Percentiles rank a stretch among this genome's conserved stretches.
Conservation (phyloP, 2,329 filamentous ascomycete species). For the Cladosporium phlei region DNA sequence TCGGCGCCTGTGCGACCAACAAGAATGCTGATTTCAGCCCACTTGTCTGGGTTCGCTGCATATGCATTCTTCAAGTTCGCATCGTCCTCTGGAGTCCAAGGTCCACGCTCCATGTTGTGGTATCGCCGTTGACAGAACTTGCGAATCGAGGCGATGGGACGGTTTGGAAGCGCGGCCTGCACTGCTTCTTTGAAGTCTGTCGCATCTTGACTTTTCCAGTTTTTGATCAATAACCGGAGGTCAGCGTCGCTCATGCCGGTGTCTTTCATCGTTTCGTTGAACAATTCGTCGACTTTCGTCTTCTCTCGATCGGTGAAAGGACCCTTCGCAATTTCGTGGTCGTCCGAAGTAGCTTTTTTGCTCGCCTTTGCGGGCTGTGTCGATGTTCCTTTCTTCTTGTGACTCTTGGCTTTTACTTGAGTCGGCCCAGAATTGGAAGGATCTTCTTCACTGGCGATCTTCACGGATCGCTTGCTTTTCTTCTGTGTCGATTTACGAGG, state of each 20-base stretch:
- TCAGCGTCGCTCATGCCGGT: slow-evolving; percentile 18
- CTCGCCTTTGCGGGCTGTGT: too few relatives aligned
- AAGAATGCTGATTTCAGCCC: slow-evolving; percentile 57
- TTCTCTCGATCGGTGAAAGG: slow-evolving; percentile 22
- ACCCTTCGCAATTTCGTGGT: slow-evolving; percentile 3
- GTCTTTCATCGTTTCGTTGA: slow-evolving; percentile 18
- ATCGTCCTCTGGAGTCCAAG: slow-evolving; percentile 58
- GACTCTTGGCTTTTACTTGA: too few relatives aligned
- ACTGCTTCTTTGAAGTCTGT: slow-evolving; percentile 27
- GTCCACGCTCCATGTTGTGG: slow-evolving; percentile 57
- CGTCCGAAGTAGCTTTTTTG: background rate
- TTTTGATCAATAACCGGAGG: slow-evolving; percentile 20
- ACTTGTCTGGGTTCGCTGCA: slow-evolving; percentile 51
- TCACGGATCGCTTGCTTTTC: background rate
- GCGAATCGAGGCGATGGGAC: slow-evolving; percentile 32
- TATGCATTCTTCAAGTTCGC: slow-evolving; percentile 47
- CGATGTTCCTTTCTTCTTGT: too few relatives aligned
- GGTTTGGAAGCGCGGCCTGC: slow-evolving; percentile 29
- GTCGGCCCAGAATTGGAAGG: too few relatives aligned
- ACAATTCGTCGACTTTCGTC: slow-evolving; percentile 24
- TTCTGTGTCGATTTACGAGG: background rate
- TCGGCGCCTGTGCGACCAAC: slow-evolving; percentile 63
- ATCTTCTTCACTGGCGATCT: too few relatives aligned
- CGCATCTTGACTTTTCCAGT: slow-evolving; percentile 31
- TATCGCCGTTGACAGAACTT: slow-evolving; percentile 56